Base-by-base conservation (phyloP, 2,329 filamentous ascomycete species). In the Coniochaeta pulveracea region DNA sequence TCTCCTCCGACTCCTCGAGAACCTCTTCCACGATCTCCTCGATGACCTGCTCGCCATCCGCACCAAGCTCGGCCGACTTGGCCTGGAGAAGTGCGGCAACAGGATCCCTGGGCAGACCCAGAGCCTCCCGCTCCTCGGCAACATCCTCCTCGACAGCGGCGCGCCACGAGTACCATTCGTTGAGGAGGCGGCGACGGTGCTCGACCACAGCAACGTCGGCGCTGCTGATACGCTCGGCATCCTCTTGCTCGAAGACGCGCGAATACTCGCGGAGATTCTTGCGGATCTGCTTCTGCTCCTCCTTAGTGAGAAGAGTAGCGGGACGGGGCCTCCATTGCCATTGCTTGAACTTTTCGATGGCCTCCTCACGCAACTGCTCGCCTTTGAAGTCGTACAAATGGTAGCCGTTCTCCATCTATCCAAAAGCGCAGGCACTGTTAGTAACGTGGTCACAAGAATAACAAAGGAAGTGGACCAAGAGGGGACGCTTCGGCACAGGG, bases 211-310 rank as follows among this genome's bases (percentile, higher is more conserved):
- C 89, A 50, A 88, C 76, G 63, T 96, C 91, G 48, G 89, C 91
- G 36, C 85, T 89, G 41, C 88, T 89, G 52, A 88, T 88, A 53
- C 89, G 86, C 54, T 93, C 86, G 43, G 81, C 76, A 60, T 98
- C 93, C 56, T 94, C 82, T 62, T 94, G 85, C 47, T 98, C 91
- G 57, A 98, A 98, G 44, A 83, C 69, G 54, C 85, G 84, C 57
- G 80, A 85, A 75, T 95, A 98, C 61, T 96, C 91, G 47, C 89
- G 84, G 35, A 98, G 78, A 63, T 95, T 98, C 76, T 94, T 95
- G 66, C 93, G 89, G 51, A 96, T 85, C 51, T 82, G 74, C 71
- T 95, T 93, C 67, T 96, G 91, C 68, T 98, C 89, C 42, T 96
- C 89, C 65, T 94, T 94, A 58, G 74, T 79, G 37, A 98, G 80